A percentile compares a stretch with the other conserved stretches of the same genome.
These are phyloP conservation scores for Tulasnella calospora DNA, from an alignment of 768 basidiomycete genomes.

Conservation along the genomic window DNA sequence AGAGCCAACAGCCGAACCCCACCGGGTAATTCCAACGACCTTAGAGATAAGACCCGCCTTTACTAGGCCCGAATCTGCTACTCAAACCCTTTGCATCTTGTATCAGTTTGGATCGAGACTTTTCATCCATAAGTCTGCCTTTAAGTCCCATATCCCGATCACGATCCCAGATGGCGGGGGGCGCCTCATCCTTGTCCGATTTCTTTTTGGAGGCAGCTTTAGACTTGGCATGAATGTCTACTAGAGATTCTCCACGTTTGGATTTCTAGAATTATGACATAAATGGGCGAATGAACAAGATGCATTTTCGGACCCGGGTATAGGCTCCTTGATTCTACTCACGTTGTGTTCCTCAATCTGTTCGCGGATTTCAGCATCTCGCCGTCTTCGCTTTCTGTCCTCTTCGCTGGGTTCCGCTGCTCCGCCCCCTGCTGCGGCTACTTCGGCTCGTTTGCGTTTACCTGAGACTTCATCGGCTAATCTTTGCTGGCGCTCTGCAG, in stretches of 20 bases:
- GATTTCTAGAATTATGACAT: conserved; percentile 29
- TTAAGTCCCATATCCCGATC: conserved; percentile 81
- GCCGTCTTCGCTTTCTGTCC: conserved; percentile 52
- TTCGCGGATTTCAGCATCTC: conserved; percentile 63
- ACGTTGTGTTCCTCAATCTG: conserved; percentile 81
- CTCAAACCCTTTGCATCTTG: conserved; percentile 75
- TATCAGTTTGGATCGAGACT: conserved; percentile 68
- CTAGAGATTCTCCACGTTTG: conserved; percentile 50
- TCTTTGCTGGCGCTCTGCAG: conserved; percentile 83
- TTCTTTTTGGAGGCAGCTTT: conserved; percentile 34
- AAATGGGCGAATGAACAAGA: background rate
- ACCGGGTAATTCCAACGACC: background rate
- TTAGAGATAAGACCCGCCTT: conserved; percentile 35
- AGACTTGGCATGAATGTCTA: conserved; percentile 47
- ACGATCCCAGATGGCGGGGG: conserved; percentile 84
- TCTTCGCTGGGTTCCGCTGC: conserved; percentile 40
- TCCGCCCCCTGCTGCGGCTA: conserved; percentile 37
- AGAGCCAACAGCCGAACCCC: background rate
- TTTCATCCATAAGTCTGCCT: conserved; percentile 87
- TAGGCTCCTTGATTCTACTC: conserved; percentile 29
- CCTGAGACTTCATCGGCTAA: conserved; percentile 94
- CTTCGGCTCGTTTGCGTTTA: conserved; percentile 69
- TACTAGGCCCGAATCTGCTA: conserved; percentile 67
- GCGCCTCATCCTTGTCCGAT: conserved; percentile 48
- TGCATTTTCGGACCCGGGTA: background rate